Conservation (phyloP, 1,284 basidiomycete species). For the Cystobasidium pallidum region DNA sequence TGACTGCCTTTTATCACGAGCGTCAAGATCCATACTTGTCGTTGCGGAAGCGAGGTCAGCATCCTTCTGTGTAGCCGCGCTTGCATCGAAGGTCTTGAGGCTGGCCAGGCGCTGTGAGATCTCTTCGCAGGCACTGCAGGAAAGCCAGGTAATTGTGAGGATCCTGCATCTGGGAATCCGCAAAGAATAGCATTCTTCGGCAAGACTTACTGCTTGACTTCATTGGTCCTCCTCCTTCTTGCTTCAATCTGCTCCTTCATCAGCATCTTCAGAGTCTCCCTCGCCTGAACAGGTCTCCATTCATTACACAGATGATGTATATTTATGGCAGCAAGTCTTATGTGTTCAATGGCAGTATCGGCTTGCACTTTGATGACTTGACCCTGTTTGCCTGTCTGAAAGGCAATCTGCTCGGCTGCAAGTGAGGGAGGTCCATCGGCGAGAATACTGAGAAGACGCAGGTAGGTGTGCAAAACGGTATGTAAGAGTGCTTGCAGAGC, state of each 20-base stretch:
- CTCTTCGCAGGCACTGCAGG: background rate
- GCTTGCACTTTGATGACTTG: slow-evolving; percentile 27
- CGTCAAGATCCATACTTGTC: background rate
- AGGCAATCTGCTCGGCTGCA: slow-evolving; percentile 37
- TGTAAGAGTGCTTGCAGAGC: slow-evolving; percentile 51
- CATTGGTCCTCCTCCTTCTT: slow-evolving; percentile 48
- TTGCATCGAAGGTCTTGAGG: slow-evolving; percentile 10
- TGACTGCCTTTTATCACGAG: background rate
- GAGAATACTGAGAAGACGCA: slow-evolving; percentile 53
- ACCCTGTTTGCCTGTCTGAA: slow-evolving; percentile 41
- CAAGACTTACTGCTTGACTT: slow-evolving; percentile 42
- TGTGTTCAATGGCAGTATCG: slow-evolving; percentile 52
- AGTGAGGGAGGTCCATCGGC: slow-evolving; percentile 52
- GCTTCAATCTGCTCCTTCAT: slow-evolving; percentile 53
- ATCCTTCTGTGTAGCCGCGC: background rate
- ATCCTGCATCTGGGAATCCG: too few relatives aligned
- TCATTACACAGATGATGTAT: slow-evolving; percentile 56
- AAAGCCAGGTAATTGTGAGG: too few relatives aligned
- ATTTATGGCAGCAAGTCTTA: slow-evolving; percentile 52
- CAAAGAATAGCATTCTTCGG: too few relatives aligned
- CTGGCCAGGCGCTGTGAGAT: slow-evolving; percentile 6
- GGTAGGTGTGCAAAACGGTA: slow-evolving; percentile 54
- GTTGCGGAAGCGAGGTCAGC: background rate
- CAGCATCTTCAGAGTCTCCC: slow-evolving; percentile 54
- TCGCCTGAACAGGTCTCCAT: slow-evolving; percentile 55